Conservation (phyloP, 2,329 filamentous ascomycete species). For the Monilinia fructigena region DNA sequence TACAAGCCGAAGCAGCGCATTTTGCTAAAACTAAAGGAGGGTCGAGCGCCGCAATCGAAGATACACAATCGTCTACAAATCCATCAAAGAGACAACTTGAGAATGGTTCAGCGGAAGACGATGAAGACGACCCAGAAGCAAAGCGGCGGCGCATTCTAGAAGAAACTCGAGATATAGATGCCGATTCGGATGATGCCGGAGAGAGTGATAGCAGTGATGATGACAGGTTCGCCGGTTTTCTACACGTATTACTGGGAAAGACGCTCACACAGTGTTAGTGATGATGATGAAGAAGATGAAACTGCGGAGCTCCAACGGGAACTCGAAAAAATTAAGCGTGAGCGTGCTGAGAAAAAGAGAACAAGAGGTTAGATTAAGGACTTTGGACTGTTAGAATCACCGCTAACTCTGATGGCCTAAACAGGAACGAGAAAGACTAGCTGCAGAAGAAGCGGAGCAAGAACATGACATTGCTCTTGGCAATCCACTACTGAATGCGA, state of each 20-base stretch:
- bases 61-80: constrained; percentile 55
- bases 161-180: constrained; percentile 84
- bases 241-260: not conserved
- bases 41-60: constrained; percentile 46
- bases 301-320: constrained; percentile 88
- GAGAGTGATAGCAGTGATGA: constrained; percentile 60
- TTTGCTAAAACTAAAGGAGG: constrained; percentile 79
- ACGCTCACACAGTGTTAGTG: constrained; percentile 48
- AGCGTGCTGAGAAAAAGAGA: constrained; percentile 77
- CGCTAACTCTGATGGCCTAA: constrained; percentile 24
- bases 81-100: constrained; percentile 65
- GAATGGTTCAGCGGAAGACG: constrained; percentile 42
- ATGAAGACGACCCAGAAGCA: constrained; percentile 69
- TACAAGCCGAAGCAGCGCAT: constrained; percentile 84
- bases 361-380: constrained; percentile 53
- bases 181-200: constrained; percentile 65
- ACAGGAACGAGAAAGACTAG: constrained; percentile 75
- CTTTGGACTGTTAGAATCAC: constrained; percentile 3
- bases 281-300: constrained; percentile 77
- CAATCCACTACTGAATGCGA: constrained; percentile 82
- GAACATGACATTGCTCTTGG: constrained; percentile 88
- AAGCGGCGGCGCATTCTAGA: constrained; percentile 86
- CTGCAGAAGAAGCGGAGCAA: constrained; percentile 75
- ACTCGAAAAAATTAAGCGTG: constrained; percentile 87
- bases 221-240: constrained; percentile 48